Base-by-base conservation (phyloP, 768 basidiomycete species). In the Boletellus sp. region DNA sequence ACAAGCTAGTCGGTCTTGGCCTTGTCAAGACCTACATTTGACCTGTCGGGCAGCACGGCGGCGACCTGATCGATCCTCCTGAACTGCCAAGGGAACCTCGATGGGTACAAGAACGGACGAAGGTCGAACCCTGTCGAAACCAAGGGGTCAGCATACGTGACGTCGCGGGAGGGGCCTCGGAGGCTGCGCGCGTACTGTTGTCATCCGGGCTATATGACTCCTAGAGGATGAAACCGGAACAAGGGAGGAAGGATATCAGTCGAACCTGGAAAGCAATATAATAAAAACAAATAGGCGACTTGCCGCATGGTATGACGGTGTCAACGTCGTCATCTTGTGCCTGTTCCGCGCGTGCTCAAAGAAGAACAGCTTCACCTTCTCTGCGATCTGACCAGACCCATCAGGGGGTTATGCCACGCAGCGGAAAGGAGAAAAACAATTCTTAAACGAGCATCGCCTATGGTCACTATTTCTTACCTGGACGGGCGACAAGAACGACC, bases 321-420 rank as follows among this genome's bases (percentile, higher is more conserved):
- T 96, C 53, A 96, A 64, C 0, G 92, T 95, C 22, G 94, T 95
- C 94, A 99, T 98, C 80, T 99, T 99, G 73, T 98, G 96, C 40
- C 94, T 74, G 67, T 99, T 99, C 46, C 94, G 77, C 0, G 96
- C 96, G 59, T 99, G 84, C 66, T 96, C 93, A 59, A 94, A 95
- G 75, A 91, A 98, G 75, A 99, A 99, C 34, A 84, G 71, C 67
- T 99, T 98, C 61, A 99, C 96, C 74, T 97, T 98, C 58, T 90
- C 87, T 15, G 94, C 96, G 50, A 98, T 93, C 94, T 49, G 17
- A 11, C 36, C 36, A 28, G 28, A 11, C 28, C 28, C 28, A 3
- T 28, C 3, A 28, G 1, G 28, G 28, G 3, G 28, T 28, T 28
- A 28, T 10, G 11, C 28, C 9, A 10, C 9, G 9, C 28, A 28